Evolutionary conservation across 257 asterid species (phyloP).

Genomic region (Nyctanthes arbortristis): DNA sequence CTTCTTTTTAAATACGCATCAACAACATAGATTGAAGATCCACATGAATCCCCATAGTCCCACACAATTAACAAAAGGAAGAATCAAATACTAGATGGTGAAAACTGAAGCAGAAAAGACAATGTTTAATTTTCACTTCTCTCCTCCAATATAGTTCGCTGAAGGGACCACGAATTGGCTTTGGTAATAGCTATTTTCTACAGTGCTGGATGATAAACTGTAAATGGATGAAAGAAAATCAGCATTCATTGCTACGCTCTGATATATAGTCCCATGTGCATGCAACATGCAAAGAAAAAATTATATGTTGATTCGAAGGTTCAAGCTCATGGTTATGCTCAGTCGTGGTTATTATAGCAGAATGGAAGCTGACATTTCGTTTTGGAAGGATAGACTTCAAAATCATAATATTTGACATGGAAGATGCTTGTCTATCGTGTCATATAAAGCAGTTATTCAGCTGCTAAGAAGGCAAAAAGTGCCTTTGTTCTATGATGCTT

Average conservation of each 20-base stretch:
- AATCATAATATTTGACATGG: background rate
- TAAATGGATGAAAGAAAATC: slow-evolving; percentile 9
- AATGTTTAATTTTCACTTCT: background rate
- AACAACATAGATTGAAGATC: background rate
- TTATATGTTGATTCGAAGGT: background rate
- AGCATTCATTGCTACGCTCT: slow-evolving; percentile 3
- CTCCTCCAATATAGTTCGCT: slow-evolving; percentile 11
- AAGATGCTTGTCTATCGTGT: background rate
- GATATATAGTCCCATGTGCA: background rate
- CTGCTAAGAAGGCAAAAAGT: background rate
- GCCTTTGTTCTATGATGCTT: too few relatives aligned
- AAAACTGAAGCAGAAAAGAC: background rate
- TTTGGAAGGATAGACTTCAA: background rate
- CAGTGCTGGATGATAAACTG: slow-evolving; percentile 13
- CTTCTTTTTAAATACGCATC: slow-evolving; percentile 5
- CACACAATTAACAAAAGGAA: slow-evolving; percentile 7
- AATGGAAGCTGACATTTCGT: background rate
- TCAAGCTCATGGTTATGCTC: slow-evolving; percentile 4
- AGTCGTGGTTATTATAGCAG: background rate
- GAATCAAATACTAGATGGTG: background rate
- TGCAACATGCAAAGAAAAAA: slow-evolving; percentile 3
- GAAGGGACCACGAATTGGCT: background rate
- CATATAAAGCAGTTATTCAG: background rate
- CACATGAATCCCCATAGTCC: background rate
- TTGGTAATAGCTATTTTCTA: background rate